A percentile compares a stretch with the other conserved stretches of the same genome.
Conservation (phyloP, 495 filamentous ascomycete species). For the Astrothelium macrocarpum region DNA sequence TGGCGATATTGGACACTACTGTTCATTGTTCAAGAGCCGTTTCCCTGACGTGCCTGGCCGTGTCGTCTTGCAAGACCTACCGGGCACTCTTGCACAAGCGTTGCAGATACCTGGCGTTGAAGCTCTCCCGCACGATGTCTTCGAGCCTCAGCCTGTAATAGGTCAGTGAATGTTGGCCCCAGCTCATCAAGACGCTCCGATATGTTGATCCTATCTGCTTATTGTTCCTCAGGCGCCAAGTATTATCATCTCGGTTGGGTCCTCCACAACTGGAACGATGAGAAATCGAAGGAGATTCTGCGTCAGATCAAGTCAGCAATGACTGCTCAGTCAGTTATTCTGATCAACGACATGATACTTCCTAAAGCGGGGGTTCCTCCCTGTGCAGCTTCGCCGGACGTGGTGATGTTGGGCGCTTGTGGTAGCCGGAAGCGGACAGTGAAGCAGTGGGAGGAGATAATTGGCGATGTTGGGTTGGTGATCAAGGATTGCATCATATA, state of each 20-base stretch:
- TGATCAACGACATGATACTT: slow-evolving; percentile 13
- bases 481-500: slow-evolving; percentile 6
- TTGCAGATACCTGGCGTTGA: slow-evolving; percentile 6
- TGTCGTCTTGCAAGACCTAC: slow-evolving; percentile 11
- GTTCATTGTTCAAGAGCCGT: background rate
- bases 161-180: background rate
- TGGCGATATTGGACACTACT: slow-evolving; percentile 9
- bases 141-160: slow-evolving; percentile 14
- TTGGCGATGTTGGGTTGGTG: slow-evolving; percentile 10
- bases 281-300: slow-evolving; percentile 7
- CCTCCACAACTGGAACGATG: slow-evolving; percentile 17
- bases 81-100: background rate
- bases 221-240: background rate
- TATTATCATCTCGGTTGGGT: slow-evolving; percentile 10
- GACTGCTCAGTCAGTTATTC: slow-evolving; percentile 8
- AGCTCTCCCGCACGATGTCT: slow-evolving; percentile 14
- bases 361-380: background rate
- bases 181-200: background rate
- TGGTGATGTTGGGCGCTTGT: slow-evolving; percentile 6
- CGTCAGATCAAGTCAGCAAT: slow-evolving; percentile 9
- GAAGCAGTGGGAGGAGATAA: slow-evolving; percentile 8
- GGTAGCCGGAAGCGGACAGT: slow-evolving; percentile 4
- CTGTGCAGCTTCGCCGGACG: slow-evolving; percentile 7
- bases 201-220: background rate
- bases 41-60: slow-evolving; percentile 10